Conservation (phyloP, 768 basidiomycete species). For the Macrocybe gigantea region DNA sequence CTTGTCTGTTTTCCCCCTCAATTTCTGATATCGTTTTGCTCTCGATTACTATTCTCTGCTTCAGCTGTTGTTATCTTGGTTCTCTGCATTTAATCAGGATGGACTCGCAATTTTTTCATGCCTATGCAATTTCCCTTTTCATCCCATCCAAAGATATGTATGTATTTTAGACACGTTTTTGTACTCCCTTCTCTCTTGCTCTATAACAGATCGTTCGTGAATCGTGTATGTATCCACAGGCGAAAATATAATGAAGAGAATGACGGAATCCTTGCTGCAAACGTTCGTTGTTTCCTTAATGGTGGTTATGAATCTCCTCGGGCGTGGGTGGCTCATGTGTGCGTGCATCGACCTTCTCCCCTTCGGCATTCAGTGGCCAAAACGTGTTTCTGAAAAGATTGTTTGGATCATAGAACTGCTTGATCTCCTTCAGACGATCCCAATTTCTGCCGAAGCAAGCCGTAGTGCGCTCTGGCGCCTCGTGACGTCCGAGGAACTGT, state of each 20-base stretch:
- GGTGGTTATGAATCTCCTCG: not conserved
- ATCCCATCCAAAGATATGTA: not conserved
- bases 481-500: conserved; percentile 74
- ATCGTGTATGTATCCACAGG: not conserved
- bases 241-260: not conserved
- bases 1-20: conserved; percentile 4
- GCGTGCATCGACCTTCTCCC: conserved; percentile 47
- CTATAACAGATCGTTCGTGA: too few relatives aligned
- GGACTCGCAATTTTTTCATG: not conserved
- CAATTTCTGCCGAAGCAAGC: conserved; percentile 74
- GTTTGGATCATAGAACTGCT: conserved; percentile 69
- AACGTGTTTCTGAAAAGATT: conserved; percentile 73
- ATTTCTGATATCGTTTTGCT: not conserved
- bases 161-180: too few relatives aligned
- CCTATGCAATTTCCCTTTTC: not conserved
- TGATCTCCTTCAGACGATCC: conserved; percentile 62
- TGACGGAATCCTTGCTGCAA: not conserved
- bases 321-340: conserved; percentile 61
- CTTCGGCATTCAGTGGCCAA: conserved; percentile 68
- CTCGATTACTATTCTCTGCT: not conserved
- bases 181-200: too few relatives aligned
- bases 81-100: not conserved
- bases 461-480: conserved; percentile 54
- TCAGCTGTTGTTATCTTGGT: not conserved
- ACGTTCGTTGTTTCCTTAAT: not conserved